Base-by-base conservation (phyloP, 2,329 filamentous ascomycete species). In the Paracoccidioides lutzii region DNA sequence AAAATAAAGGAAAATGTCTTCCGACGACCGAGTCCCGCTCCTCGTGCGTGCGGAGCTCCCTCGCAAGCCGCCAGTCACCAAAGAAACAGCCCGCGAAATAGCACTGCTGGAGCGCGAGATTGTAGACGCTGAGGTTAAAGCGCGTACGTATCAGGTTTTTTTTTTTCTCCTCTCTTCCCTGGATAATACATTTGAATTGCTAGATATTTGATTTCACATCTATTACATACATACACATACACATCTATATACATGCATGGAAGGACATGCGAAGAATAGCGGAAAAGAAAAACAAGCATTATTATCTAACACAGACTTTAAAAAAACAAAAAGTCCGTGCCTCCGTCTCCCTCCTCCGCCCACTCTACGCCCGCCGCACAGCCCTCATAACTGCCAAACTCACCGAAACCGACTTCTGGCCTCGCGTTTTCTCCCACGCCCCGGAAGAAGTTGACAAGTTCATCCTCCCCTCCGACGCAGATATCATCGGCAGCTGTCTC, bases 371-470 rank as follows among this genome's bases (percentile, higher is more conserved):
- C 64, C 87, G 87, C 74, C 88, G 91, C 68, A 77, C 81, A 61
- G 78, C 81, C 63, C 73, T 89, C 60, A 76, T 93, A 61, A 72
- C 80, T 60, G 78, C 84, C 66, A 90, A 96, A 67, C 63, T 73
- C 14, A 59, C 69, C 57, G 58, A 63, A 9, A 81, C 83, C 63
- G 83, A 88, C 75, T 98, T 97, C 81, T 97, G 93, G 93, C 79
- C 88, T n/a, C 81, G 94, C 57, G 90, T 96, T 56, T 80, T 97
- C 69, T 88, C 95, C 76, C 85, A 90, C 74, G 84, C 87, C 2
- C 90, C 90, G 1, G 78, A 81, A 49, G 89, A 95, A 60, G 81
- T 98, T 63, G 90, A 95, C 73, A 84, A 89, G 72, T 90, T 85
- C 77, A 86, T 97, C 68, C 84, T 89, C 68, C 86, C 88, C 45